Percentiles rank a stretch among this genome's conserved stretches.
These are phyloP conservation scores for Penicillium griseofulvum DNA, from an alignment of 2,329 filamentous ascomycete species.

Conservation along the genomic window DNA sequence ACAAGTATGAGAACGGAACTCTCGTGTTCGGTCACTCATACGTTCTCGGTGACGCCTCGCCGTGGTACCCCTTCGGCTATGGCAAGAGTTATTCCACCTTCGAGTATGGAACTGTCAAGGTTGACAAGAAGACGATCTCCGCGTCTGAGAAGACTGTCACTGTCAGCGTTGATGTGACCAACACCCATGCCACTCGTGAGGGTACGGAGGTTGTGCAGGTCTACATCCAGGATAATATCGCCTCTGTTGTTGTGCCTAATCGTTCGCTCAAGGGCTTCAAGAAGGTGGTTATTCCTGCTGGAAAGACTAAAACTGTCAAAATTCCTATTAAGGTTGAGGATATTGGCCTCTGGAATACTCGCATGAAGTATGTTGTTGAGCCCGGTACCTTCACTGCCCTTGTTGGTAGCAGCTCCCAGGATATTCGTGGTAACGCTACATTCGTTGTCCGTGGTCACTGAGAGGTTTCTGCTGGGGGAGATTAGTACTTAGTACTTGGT, in stretches of 20 bases:
- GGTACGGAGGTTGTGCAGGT: conserved; percentile 68
- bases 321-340: conserved; percentile 53
- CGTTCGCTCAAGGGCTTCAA: conserved; percentile 65
- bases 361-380: conserved; percentile 72
- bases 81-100: conserved; percentile 66
- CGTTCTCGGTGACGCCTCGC: conserved; percentile 58
- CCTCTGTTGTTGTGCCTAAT: conserved; percentile 64
- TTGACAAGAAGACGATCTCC: conserved; percentile 49
- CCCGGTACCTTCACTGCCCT: conserved; percentile 64
- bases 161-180: conserved; percentile 61
- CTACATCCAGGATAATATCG: conserved; percentile 63
- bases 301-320: conserved; percentile 55
- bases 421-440: conserved; percentile 34
- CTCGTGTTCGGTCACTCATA: conserved; percentile 65
- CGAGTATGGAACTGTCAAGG: conserved; percentile 45
- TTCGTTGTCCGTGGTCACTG: conserved; percentile 27
- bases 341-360: conserved; percentile 56
- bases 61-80: conserved; percentile 66
- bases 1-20: conserved; percentile 56
- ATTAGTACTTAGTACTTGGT: background rate
- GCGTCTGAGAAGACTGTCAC: conserved; percentile 53
- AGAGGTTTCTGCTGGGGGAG: background rate
- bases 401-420: conserved; percentile 54
- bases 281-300: conserved; percentile 61
- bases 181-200: conserved; percentile 52